Base-by-base conservation (phyloP, 2,329 filamentous ascomycete genomes). In the Alternaria longipes region DNA sequence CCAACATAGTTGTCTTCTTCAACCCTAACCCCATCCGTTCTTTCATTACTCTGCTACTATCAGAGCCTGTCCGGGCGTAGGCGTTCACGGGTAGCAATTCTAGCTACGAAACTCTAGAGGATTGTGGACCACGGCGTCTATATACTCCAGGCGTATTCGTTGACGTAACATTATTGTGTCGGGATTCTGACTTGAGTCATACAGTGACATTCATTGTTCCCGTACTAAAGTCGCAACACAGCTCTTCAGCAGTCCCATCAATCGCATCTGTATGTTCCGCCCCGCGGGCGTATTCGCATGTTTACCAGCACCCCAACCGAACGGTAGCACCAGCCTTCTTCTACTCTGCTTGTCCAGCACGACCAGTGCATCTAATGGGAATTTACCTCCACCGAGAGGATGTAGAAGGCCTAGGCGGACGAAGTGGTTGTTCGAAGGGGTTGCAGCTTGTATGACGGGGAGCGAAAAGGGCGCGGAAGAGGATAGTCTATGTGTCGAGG, bases 301-400 rank as follows among this genome's bases (percentile, higher is more conserved):
- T 41, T 72, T 72, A 5, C 79, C 79, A 26, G 77, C 79, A 14
- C 81, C 81, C 81, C 81, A 82, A 3, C 81, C 81, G 62, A 83
- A 80, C 1, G 81, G 81, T 49, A 83, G 63, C 12, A 82, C 74
- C 54, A 83, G 67, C 51, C 81, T 74, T 22, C 79, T 70, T 38
- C 75, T 70, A 1, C 75, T 75, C 12, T 67, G 66, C 5, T 62
- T 63, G 61, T 83, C 81, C 3, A 82, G 58, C 2, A 83, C 76
- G 5, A 82, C 80, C n/a, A 83, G 69, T 5, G 81, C 80, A 61
- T 83, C 81, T 11, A 83, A 67, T 2, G 79, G 79, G 22, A 75
- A 70, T 45, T 80, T 78, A 2, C 81, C 81, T 54, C 80, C 81
- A 41, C 81, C 81, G 4, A 82, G 72, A 3, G 81, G 81, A 61